Percentiles rank a stretch among this genome's conserved stretches.
Conservation (phyloP, 345 rosid genomes). For the Xanthoceras sorbifolium region DNA sequence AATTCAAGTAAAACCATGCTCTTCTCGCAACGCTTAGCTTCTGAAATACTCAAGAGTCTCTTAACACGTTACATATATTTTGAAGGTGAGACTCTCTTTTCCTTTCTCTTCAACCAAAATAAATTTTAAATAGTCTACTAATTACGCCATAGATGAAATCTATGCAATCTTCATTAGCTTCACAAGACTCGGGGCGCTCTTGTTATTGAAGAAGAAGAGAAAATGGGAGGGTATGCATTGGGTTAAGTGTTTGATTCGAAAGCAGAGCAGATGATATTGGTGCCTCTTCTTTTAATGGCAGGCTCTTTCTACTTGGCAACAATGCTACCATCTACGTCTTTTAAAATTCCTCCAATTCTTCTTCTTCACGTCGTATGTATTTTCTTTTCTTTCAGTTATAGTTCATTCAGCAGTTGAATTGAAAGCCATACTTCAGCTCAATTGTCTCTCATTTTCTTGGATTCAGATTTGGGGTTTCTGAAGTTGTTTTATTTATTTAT, state of each 20-base stretch:
- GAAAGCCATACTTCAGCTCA: background rate
- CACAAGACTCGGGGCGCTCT: too few species aligned
- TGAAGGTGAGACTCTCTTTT: too few species aligned
- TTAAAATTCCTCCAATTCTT: conserved; percentile 31
- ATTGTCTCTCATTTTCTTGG: background rate
- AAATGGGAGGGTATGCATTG: conserved; percentile 59
- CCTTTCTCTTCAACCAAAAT: too few species aligned
- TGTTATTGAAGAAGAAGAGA: background rate
- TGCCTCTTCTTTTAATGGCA: conserved; percentile 61
- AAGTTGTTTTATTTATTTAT: too few species aligned
- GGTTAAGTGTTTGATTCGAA: conserved; percentile 67
- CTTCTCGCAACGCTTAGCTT: too few species aligned
- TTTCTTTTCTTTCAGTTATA: background rate
- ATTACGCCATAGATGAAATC: too few species aligned
- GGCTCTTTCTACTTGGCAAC: conserved; percentile 81
- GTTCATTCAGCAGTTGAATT: background rate
- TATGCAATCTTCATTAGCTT: too few species aligned
- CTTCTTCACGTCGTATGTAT: conserved; percentile 31
- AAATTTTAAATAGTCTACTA: too few species aligned
- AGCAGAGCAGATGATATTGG: conserved; percentile 72
- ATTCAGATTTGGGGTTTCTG: background rate
- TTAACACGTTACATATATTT: too few species aligned
- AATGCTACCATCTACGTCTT: conserved; percentile 53
- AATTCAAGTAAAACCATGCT: too few species aligned
- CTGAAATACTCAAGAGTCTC: too few species aligned